Conservation (phyloP, 305 asterid genomes). For the Stenogyne calaminthoides region DNA sequence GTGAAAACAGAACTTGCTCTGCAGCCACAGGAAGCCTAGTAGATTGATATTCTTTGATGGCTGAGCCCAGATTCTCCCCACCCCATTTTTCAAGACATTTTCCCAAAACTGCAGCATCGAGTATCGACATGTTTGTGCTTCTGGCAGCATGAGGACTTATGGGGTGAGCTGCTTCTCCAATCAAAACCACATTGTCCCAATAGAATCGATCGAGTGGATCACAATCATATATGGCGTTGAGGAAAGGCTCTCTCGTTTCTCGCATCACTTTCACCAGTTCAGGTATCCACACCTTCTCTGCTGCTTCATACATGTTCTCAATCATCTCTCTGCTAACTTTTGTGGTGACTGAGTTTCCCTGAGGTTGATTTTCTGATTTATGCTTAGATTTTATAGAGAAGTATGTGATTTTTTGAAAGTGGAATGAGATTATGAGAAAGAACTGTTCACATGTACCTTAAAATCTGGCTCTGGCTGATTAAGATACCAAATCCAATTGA, state of each 20-base stretch:
- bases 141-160: slow-evolving; percentile 79
- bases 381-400: background rate
- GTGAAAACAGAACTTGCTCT: slow-evolving; percentile 66
- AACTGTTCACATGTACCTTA: slow-evolving; percentile 48
- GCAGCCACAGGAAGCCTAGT: slow-evolving; percentile 55
- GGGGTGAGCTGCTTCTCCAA: slow-evolving; percentile 94
- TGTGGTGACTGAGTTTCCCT: slow-evolving; percentile 81
- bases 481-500: slow-evolving; percentile 92
- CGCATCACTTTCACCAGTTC: slow-evolving; percentile 59
- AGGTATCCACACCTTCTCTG: slow-evolving; percentile 73
- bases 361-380: slow-evolving; percentile 19
- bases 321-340: slow-evolving; percentile 65
- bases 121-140: slow-evolving; percentile 89
- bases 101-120: slow-evolving; percentile 88
- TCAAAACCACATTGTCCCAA: slow-evolving; percentile 72
- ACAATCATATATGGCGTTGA: slow-evolving; percentile 76
- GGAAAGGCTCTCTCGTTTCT: slow-evolving; percentile 71
- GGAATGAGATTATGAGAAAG: background rate
- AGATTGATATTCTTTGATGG: slow-evolving; percentile 65
- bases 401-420: background rate
- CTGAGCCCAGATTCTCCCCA: slow-evolving; percentile 43
- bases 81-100: slow-evolving; percentile 71
- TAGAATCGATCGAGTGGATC: slow-evolving; percentile 57
- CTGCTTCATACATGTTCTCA: slow-evolving; percentile 57
- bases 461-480: slow-evolving; percentile 76